Evolutionary conservation across 768 basidiomycete genomes (phyloP), one percentile per base, ranked within the genome.

Genomic region (Suillus spraguei): DNA sequence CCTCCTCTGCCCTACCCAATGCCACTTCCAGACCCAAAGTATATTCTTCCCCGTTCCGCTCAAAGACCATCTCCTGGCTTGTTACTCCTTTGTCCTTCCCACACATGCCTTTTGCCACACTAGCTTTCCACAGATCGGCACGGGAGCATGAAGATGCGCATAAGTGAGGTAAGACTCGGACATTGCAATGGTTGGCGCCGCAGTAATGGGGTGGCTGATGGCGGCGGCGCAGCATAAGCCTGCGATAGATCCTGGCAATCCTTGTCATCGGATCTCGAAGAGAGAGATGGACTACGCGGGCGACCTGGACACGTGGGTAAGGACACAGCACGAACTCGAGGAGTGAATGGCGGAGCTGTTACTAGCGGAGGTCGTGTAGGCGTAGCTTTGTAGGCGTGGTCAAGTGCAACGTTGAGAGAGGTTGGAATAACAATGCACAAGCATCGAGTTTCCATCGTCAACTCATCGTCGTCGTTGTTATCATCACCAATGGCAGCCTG

Each of bases 1-100:
- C 74, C 50, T 77, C 75, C 42, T 75, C 74, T 32, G 74, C 76
- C 55, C 72, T 67, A 63, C 74, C 65, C 22, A 75, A 65, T 28
- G 74, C 70, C 13, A 75, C 71, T 49, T 75, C 75, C 35, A 77
- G 63, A 17, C 74, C 76, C 35, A 72, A 65, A 1, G 68, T 68
- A 33, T 67, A 76, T 53, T 70, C 72, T 36, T 70, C 68, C 8
- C 71, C 74, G 4, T 41, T 67, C 44, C 69, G 72, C 59, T 75
- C 67, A 56, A 75, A 75, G 13, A 71, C 61, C 42, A 70, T 61
- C 44, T 69, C 74, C 41, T 66, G 71, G 14, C 66, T 54, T 9
- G 63, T 54, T 55, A 61, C 64, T 36, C 63, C 64, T 41, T 55
- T 55, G n/a, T 35, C 42, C 36, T 61, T 56, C 24, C 53, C 63